Evolutionary conservation across 2,329 filamentous ascomycete genomes (phyloP).

Genomic region (Hypoxylon sp.): DNA sequence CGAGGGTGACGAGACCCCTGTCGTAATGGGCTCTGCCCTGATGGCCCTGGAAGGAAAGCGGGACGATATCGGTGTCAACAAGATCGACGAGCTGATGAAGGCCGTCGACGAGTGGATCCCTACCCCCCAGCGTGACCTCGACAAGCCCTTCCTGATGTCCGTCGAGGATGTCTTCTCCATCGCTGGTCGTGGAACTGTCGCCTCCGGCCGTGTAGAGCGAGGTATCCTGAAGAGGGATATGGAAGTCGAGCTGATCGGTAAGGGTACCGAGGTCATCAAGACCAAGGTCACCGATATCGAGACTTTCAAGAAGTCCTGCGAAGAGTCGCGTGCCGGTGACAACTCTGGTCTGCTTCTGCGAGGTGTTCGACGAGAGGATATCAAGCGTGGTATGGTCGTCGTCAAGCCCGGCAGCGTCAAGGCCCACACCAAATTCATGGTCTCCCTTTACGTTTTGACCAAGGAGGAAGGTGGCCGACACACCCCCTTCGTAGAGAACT

Average conservation of each 20-base stretch:
- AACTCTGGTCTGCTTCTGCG: constrained; percentile 98
- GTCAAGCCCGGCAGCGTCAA: constrained; percentile 86
- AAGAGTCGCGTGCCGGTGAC: constrained; percentile 95
- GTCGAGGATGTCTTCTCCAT: constrained; percentile 95
- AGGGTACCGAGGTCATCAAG: constrained; percentile 86
- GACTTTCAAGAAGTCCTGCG: constrained; percentile 99
- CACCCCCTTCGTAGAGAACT: constrained; percentile 95
- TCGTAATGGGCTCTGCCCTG: constrained; percentile 96
- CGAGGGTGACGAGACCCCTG: constrained; percentile 97
- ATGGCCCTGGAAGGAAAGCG: constrained; percentile 91
- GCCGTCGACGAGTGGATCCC: constrained; percentile 98
- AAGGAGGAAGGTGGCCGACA: constrained; percentile 99
- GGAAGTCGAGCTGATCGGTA: constrained; percentile 95
- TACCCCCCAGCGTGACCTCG: constrained; percentile 91
- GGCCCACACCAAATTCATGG: constrained; percentile 91
- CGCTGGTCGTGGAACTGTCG: constrained; percentile 94
- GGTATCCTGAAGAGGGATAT: constrained; percentile 93
- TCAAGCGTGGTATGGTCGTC: constrained; percentile 95
- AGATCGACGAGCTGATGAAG: constrained; percentile 91
- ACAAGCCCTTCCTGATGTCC: constrained; percentile 99
- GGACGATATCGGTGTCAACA: constrained; percentile 86
- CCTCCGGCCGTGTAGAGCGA: constrained; percentile 96
- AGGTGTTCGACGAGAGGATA: constrained; percentile 95
- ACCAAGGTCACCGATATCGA: constrained; percentile 99
- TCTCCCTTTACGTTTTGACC: constrained; percentile 95